Base-by-base conservation (phyloP, 2,329 filamentous ascomycete species). In the Fusarium gaditjirri region DNA sequence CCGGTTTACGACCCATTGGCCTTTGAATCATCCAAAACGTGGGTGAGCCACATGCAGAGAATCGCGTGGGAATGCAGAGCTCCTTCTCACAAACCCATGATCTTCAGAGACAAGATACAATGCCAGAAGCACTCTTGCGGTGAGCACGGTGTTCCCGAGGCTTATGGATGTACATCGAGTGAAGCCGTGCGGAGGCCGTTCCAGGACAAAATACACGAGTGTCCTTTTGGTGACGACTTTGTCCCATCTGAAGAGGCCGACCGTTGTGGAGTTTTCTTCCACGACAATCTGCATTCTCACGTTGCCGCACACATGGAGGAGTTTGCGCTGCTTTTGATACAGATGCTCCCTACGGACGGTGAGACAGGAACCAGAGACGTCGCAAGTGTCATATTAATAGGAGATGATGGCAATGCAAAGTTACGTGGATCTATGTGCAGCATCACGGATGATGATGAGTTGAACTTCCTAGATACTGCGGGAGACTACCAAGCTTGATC, bases 281-380 rank as follows among this genome's bases (percentile, higher is more conserved):
- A 10, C 12, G 57, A 60, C 5, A 49, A 39, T 36, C 57, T 60
- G 4, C 11, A 60, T 25, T 4, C 31, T 43, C 57, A 54, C 23
- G 38, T 60, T 13, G 57, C 46, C 9, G 46, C 38, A 17, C 57
- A 60, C 19, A 43, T 60, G 57, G 54, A 60, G 38, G 57, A 60
- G 41, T 35, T 60, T 16, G 57, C 57, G 21, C 29, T 60, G 1
- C 57, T 60, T 21, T 4, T 47, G n/a, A 19, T 60, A 3, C 57
- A 60, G 7, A 60, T 54, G 25, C 19, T 60, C 12, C 46, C 57
- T 1, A 29, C 11, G 4, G 46, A 60, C 10, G 31, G 9, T 2
- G 46, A 36, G 57, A 54, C 12, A 43, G 46, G 10, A 11, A 35
- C 6, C 46, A 60, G 16, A 3, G n/a, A 5, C 44, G 17, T 47